phyloP scores from a whole-genome alignment of 768 basidiomycete species.

The Aureoboletus auriporus region DNA sequence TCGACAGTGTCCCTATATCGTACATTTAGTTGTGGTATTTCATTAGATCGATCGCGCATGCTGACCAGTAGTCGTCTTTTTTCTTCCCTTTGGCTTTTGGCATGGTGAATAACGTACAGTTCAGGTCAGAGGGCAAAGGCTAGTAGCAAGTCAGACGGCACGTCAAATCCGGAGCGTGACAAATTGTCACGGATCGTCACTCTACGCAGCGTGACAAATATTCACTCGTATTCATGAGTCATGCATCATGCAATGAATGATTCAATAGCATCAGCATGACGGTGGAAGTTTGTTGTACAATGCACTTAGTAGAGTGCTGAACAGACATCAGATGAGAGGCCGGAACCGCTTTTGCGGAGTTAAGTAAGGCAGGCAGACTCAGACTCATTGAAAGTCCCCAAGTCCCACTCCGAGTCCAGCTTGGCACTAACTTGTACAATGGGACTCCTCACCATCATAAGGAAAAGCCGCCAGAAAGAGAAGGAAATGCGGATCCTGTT shows the following conservation, averaged over 20 bases:
- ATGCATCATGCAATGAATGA: no score
- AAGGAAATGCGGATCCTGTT: conserved; percentile 96
- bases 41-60: conserved; percentile 9
- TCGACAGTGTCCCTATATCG: conserved; percentile 59
- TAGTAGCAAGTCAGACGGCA: no score
- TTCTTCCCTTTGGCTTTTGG: conserved; percentile 84
- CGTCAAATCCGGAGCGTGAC: no score
- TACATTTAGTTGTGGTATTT: conserved; percentile 15
- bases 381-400: no score
- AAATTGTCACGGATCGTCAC: no score
- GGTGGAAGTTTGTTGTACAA: no score
- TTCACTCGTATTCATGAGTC: no score
- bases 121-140: background rate
- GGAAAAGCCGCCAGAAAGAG: conserved; percentile 94
- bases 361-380: background rate
- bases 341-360: conserved; percentile 11
- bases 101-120: conserved; percentile 14
- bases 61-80: conserved; percentile 81
- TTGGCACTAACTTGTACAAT: conserved; percentile 34
- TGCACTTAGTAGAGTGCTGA: background rate
- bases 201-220: no score
- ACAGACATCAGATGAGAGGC: background rate
- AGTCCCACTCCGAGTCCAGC: no score
- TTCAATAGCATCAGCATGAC: no score
- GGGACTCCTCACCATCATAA: conserved; percentile 95